Evolutionary conservation across 495 filamentous ascomycete genomes (phyloP).

Genomic region (Annulohypoxylon stygium): DNA sequence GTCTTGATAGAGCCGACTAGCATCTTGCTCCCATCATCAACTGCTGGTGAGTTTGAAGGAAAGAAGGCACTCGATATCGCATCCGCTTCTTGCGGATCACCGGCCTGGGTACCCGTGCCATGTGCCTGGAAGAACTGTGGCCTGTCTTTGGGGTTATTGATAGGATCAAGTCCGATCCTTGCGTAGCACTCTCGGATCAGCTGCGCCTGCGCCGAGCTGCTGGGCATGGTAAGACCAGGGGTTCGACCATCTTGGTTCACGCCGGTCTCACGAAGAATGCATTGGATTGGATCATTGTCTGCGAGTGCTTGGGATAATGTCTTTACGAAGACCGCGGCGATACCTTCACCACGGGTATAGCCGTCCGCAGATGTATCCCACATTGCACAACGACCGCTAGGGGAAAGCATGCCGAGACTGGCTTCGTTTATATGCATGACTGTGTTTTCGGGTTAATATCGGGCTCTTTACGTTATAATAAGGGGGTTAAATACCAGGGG

Average conservation of each 20-base stretch:
- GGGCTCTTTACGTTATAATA: background rate
- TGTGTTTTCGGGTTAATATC: background rate
- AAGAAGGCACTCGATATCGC: constrained; percentile 8
- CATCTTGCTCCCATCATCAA: background rate
- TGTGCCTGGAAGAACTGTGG: constrained; percentile 3
- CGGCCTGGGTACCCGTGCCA: background rate
- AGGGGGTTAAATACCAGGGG: constrained; percentile 52
- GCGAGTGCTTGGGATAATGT: background rate
- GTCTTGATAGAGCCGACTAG: constrained; percentile 4
- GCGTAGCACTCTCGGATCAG: constrained; percentile 1
- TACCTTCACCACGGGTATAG: constrained; percentile 51
- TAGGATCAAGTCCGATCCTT: background rate
- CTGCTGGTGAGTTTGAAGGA: background rate
- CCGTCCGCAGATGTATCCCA: constrained; percentile 70
- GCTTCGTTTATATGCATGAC: constrained; percentile 45
- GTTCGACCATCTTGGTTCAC: constrained; percentile 3
- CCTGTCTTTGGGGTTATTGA: background rate
- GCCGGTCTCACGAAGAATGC: constrained; percentile 7
- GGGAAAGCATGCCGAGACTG: constrained; percentile 46
- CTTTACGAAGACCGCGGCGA: background rate
- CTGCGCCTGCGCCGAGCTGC: constrained; percentile 1
- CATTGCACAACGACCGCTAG: constrained; percentile 52
- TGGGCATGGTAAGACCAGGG: background rate
- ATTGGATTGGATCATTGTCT: background rate
- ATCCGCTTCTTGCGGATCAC: background rate